Conservation (phyloP, 2,329 filamentous ascomycete genomes). For the Penicillium sp. region DNA sequence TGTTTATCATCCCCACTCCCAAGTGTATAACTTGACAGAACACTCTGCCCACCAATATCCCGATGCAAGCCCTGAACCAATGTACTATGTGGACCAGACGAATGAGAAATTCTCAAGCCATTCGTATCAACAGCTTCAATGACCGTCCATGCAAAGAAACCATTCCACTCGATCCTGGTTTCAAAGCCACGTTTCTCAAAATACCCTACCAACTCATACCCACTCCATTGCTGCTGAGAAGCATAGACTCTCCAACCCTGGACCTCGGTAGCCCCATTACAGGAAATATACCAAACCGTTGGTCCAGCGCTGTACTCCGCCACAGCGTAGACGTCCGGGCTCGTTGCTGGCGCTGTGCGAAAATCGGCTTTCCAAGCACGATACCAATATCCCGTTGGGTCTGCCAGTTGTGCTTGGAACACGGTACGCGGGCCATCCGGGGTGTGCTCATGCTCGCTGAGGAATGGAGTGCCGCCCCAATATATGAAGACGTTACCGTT, state of each 20-base stretch:
- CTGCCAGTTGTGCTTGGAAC: neutral
- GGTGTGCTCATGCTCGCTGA: constrained; percentile 1
- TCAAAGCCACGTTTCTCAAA: constrained; percentile 1
- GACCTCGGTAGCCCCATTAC: constrained; percentile 2
- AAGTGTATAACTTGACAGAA: neutral
- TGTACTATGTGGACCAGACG: neutral
- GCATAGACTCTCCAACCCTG: neutral
- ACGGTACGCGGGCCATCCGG: neutral
- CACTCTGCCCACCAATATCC: neutral
- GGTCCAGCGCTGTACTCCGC: neutral
- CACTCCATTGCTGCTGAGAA: neutral
- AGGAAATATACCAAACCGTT: neutral
- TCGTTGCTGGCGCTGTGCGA: neutral
- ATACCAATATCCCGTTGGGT: neutral
- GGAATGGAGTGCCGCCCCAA: neutral
- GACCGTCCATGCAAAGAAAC: neutral
- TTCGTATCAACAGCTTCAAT: neutral
- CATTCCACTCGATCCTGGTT: neutral
- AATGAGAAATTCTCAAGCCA: neutral
- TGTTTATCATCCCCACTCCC: too few relatives aligned
- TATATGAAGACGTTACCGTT: neutral
- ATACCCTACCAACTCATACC: neutral
- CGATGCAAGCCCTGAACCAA: neutral
- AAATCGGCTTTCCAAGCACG: neutral
- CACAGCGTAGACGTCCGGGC: neutral